Percentiles rank a stretch among this genome's conserved stretches.
phyloP scores from a whole-genome alignment of 2,329 filamentous ascomycete genomes.

The Penicillium sp. region DNA sequence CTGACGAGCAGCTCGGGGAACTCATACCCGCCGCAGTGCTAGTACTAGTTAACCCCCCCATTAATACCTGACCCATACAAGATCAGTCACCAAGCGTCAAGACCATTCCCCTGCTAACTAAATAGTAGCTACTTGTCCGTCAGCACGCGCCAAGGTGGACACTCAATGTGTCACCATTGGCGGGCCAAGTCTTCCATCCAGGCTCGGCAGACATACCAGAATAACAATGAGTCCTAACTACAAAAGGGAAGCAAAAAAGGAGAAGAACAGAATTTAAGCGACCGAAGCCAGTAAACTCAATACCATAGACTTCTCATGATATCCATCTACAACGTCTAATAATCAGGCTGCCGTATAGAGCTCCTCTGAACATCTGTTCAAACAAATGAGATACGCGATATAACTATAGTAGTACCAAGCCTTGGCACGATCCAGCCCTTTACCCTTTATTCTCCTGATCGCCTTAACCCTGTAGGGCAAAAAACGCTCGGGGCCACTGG shows the following conservation, averaged over 20 bases:
- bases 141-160: conserved; percentile 11
- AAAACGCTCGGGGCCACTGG: background rate
- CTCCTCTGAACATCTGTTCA: too few species aligned
- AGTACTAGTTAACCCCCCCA: background rate
- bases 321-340: too few species aligned
- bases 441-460: background rate
- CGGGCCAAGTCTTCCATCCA: background rate
- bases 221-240: background rate
- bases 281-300: too few species aligned
- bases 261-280: too few species aligned
- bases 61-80: background rate
- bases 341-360: too few species aligned
- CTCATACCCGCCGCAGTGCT: background rate
- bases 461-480: background rate
- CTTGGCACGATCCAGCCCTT: background rate
- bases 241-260: too few species aligned
- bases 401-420: background rate
- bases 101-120: background rate
- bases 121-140: background rate
- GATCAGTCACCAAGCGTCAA: background rate
- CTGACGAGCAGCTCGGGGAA: conserved; percentile 1
- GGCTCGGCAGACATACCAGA: background rate
- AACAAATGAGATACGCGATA: too few species aligned
- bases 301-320: too few species aligned
- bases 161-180: conserved; percentile 6